These are phyloP conservation scores for Lipomyces kockii DNA, from an alignment of 805 yeast genomes.

Conservation along the genomic window DNA sequence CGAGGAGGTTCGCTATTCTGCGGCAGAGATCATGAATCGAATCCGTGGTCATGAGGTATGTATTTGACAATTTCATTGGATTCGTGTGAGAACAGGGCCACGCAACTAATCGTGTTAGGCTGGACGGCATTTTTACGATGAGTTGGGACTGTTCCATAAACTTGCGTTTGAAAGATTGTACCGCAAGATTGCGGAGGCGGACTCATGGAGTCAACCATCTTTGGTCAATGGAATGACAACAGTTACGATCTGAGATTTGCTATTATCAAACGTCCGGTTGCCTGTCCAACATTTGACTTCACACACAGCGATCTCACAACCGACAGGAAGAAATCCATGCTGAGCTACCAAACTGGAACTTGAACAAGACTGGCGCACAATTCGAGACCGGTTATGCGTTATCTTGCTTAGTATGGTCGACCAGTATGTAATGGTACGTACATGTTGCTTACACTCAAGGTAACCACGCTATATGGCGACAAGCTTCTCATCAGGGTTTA, in stretches of 20 bases:
- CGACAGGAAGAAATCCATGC: too few relatives aligned
- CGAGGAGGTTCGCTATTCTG: neutral
- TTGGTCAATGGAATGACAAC: neutral
- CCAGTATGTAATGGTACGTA: neutral
- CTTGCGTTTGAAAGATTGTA: constrained; percentile 4
- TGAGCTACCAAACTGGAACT: too few relatives aligned
- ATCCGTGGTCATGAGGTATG: constrained; percentile 8
- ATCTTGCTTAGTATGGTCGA: neutral
- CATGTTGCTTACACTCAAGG: too few relatives aligned
- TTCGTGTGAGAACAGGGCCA: neutral
- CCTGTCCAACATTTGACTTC: too few relatives aligned
- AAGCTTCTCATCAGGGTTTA: too few relatives aligned
- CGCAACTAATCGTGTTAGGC: neutral
- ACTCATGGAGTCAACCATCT: neutral
- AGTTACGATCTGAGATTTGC: too few relatives aligned
- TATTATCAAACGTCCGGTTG: too few relatives aligned
- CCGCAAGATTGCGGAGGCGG: neutral
- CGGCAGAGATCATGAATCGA: constrained; percentile 8
- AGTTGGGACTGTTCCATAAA: constrained; percentile 4
- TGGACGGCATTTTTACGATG: constrained; percentile 5
- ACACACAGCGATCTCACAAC: neutral
- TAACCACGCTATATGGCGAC: too few relatives aligned
- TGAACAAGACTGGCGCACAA: too few relatives aligned
- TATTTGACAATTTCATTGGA: neutral
- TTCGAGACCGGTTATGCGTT: too few relatives aligned